Base-by-base conservation (phyloP, 352 stramenopile species). In the Phytopythium vexans region DNA sequence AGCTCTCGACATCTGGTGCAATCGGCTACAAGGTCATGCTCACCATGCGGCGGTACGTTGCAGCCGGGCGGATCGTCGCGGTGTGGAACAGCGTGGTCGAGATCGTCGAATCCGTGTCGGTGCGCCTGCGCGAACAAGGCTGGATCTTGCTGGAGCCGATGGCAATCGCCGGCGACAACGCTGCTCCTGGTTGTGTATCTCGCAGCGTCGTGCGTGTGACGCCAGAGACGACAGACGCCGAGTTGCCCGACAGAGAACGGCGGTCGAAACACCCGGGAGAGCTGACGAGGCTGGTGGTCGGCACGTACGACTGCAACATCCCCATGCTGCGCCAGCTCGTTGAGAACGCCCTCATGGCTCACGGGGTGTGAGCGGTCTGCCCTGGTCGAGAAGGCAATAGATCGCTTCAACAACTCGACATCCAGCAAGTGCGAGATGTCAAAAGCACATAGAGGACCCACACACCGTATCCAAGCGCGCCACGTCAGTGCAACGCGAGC, bases 71-170 rank as follows among this genome's bases (percentile, higher is more conserved):
- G 15, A 49, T 72, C n/a, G 49, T 71, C 4, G 62, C 68, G 14
- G 56, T 76, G 8, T 76, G 67, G 60, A 62, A 42, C 33, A 57
- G 54, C 9, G 51, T 62, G 35, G 55, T 77, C 1, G 47, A 74
- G 36, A 74, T 69, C 14, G 51, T 61, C 2, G 64, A 62, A 15
- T 61, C 55, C 0, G 35, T 70, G 1, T 66, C 47, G 15, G 51
- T 77, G 2, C 58, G 61, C 4, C 39, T 77, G 11, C 65, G 41
- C 27, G 64, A 74, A 14, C 66, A 62, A 54, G 66, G 64, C n/a
- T 72, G 62, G 64, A 27, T 27, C 21, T 27, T 27, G 21, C 21
- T 27, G 21, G 21, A 27, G 21, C 21, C 21, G 2, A 27, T 27
- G 21, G 21, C 2, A 2, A 27, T 27, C 21, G 1, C 21, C 21